Evolutionary conservation across 768 basidiomycete genomes (phyloP).

Genomic region (Baorangia bicolor): DNA sequence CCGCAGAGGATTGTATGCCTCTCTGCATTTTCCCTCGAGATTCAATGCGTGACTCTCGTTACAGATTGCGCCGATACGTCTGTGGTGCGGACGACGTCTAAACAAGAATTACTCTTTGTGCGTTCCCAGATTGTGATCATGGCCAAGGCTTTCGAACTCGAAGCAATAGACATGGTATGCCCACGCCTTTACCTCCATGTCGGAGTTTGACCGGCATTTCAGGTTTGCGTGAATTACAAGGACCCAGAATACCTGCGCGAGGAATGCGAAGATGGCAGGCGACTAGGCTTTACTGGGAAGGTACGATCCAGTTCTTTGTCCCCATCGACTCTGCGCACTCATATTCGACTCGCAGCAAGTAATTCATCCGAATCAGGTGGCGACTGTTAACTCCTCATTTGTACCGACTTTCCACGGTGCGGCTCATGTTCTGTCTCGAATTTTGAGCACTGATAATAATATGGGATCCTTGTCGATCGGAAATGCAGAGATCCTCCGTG

Average conservation of each 20-base stretch:
- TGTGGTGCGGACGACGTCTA: constrained; percentile 71
- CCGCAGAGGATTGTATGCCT: constrained; percentile 85
- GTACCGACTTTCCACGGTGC: constrained; percentile 70
- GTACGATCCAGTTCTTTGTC: constrained; percentile 33
- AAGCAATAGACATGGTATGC: constrained; percentile 87
- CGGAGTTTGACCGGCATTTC: constrained; percentile 1
- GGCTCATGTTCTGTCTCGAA: constrained; percentile 2
- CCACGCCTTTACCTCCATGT: not conserved
- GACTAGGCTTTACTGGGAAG: constrained; percentile 92
- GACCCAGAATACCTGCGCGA: constrained; percentile 62
- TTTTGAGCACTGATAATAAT: not conserved
- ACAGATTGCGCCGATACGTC: constrained; percentile 88
- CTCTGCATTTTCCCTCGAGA: not conserved
- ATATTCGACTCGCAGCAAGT: constrained; percentile 65
- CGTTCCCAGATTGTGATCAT: constrained; percentile 79
- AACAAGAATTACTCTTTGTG: constrained; percentile 77
- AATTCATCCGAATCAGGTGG: constrained; percentile 86
- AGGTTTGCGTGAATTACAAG: constrained; percentile 91
- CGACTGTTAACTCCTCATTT: constrained; percentile 73
- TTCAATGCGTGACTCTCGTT: not conserved
- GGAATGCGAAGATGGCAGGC: constrained; percentile 77
- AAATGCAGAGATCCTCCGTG: constrained; percentile 68
- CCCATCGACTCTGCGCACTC: not conserved
- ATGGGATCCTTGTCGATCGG: not conserved
- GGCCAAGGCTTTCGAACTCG: constrained; percentile 80